Evolutionary conservation across 805 yeast genomes (phyloP), one percentile per base, ranked within the genome.

Genomic region (Candida lessepsii): DNA sequence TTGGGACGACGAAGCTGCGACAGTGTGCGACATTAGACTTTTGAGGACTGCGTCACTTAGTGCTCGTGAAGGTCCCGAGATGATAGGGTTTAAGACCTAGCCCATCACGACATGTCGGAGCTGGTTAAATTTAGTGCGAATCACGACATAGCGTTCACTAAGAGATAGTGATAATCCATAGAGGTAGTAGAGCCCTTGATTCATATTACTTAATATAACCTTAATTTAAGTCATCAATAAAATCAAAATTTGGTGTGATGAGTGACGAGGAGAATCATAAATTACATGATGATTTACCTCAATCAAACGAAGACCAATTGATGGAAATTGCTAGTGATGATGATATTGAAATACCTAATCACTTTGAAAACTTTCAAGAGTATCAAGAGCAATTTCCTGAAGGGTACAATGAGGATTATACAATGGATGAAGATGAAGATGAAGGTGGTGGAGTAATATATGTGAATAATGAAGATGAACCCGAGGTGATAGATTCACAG

Each of bases 391-490:
- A 26, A 14, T 9, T 30, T 18, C 32, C 24, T 11, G 38, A 31
- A 19, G 35, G 27, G 20, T 37, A 41, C 9, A 19, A 45, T 16
- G 38, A 37, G 9, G 27, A 20, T 21, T 21, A 31, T 9, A 11
- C 27, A 2, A 31, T 31, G 26, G 39, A 37, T 13, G 33, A 33
- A 27, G 40, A 31, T n/a, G 29, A 41, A 5, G 10, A 28, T n/a
- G 26, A 30, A 11, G 34, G 29, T n/a, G 24, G 16, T 14, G 9
- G 13, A 29, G 28, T 4, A 21, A 29, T 35, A 10, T 29, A 31
- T 17, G 42, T 15, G 23, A 35, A 37, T 8, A 16, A 34, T 25
- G 39, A 38, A 32, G 30, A 39, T 30, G 34, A 29, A 5, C 28
- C 40, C 2, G 34, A 28, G 14, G 10, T 21, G 13, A 35, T 34